These are phyloP conservation scores for Isoetes taiwanensis DNA, from an alignment of 75 land plant genomes.

Conservation along the genomic window DNA sequence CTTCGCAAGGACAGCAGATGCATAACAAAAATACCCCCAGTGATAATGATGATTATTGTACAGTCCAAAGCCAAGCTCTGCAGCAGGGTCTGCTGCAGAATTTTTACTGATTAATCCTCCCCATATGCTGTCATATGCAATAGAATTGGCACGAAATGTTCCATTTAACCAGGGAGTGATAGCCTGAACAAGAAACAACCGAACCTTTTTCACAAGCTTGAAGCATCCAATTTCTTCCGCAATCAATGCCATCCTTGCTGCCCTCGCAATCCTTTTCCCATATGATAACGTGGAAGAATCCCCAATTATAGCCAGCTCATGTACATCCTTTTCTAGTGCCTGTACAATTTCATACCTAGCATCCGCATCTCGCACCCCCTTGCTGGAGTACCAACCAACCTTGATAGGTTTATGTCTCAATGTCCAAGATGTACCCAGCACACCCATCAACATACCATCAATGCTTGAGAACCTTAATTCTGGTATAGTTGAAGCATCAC, in stretches of 20 bases:
- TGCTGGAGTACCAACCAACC: conserved; percentile 49
- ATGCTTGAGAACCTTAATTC: conserved; percentile 32
- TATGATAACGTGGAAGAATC: conserved; percentile 65
- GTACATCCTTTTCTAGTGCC: conserved; percentile 43
- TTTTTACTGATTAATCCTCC: conserved; percentile 63
- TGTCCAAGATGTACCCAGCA: conserved; percentile 63
- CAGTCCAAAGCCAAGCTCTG: conserved; percentile 83
- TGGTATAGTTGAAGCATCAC: background rate
- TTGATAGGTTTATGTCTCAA: conserved; percentile 27
- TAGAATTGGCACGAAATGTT: conserved; percentile 43
- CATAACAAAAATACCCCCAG: conserved; percentile 77
- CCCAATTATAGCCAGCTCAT: conserved; percentile 20
- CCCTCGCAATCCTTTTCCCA: conserved; percentile 74
- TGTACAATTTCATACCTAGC: conserved; percentile 17
- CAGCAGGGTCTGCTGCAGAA: conserved; percentile 43
- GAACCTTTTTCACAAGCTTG: conserved; percentile 28
- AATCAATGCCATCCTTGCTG: conserved; percentile 69
- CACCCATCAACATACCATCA: conserved; percentile 70
- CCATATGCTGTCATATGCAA: conserved; percentile 67
- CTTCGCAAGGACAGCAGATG: conserved; percentile 70
- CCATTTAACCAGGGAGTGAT: conserved; percentile 92
- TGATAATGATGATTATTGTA: conserved; percentile 89
- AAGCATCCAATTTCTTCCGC: conserved; percentile 54
- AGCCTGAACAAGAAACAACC: conserved; percentile 34
- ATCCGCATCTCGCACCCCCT: conserved; percentile 27